Percentiles rank a stretch among this genome's conserved stretches.
Evolutionary conservation across 495 filamentous ascomycete species (phyloP).

Genomic region (Tuber calosporum): DNA sequence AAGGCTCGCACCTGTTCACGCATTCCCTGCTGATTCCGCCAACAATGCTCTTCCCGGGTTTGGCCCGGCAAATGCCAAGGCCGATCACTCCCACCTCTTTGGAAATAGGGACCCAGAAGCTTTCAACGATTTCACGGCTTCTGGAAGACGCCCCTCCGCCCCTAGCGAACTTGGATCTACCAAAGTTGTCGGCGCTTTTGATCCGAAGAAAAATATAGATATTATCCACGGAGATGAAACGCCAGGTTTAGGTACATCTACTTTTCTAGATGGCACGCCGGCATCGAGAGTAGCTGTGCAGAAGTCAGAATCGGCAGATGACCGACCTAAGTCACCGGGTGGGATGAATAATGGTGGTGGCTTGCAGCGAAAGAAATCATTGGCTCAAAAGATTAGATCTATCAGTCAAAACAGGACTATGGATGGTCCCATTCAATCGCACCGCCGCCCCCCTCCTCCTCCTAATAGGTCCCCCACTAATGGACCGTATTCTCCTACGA

Average conservation of each 20-base stretch:
- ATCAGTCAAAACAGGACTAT: slow-evolving; percentile 55
- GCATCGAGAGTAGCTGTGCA: slow-evolving; percentile 78
- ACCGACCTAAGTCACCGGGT: slow-evolving; percentile 35
- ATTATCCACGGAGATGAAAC: slow-evolving; percentile 76
- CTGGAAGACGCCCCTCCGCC: slow-evolving; percentile 37
- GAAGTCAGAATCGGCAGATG: slow-evolving; percentile 30
- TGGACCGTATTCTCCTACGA: slow-evolving; percentile 43
- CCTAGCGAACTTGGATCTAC: neutral
- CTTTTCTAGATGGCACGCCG: slow-evolving; percentile 90
- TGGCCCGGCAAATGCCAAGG: slow-evolving; percentile 71
- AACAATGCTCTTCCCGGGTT: slow-evolving; percentile 89
- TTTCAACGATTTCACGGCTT: slow-evolving; percentile 65
- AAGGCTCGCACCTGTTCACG: slow-evolving; percentile 86
- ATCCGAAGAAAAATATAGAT: slow-evolving; percentile 55
- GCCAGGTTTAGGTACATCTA: slow-evolving; percentile 83
- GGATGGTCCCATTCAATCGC: slow-evolving; percentile 44
- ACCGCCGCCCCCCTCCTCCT: slow-evolving; percentile 39
- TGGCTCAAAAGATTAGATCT: slow-evolving; percentile 75
- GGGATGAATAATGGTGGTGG: slow-evolving; percentile 53
- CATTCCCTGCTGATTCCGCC: slow-evolving; percentile 80
- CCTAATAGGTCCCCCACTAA: slow-evolving; percentile 44
- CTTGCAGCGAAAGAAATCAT: slow-evolving; percentile 80
- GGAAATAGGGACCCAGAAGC: slow-evolving; percentile 73
- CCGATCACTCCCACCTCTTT: slow-evolving; percentile 76
- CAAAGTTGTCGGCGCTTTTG: slow-evolving; percentile 45